These are phyloP conservation scores for Allium cepa DNA, from an alignment of 106 monocot genomes.

Conservation along the genomic window DNA sequence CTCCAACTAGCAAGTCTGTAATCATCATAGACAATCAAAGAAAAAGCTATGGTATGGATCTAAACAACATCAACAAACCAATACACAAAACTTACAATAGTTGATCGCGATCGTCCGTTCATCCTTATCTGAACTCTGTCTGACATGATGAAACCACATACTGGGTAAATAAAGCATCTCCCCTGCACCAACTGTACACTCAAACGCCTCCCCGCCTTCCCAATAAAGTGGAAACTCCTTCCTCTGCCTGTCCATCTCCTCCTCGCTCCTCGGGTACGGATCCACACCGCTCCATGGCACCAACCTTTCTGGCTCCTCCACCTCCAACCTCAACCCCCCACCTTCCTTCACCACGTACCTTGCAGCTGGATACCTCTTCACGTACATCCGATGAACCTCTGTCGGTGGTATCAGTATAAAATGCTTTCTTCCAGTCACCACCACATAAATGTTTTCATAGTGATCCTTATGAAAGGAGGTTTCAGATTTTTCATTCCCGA, in stretches of 20 bases:
- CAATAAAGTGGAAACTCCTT: conserved; percentile 67
- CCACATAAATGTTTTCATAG: conserved; percentile 89
- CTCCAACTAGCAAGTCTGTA: too few relatives aligned
- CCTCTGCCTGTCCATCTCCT: conserved; percentile 22
- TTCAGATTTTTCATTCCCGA: conserved; percentile 58
- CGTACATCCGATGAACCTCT: conserved; percentile 76
- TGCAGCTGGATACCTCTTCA: conserved; percentile 62
- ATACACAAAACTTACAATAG: conserved; percentile 44
- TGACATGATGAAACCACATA: conserved; percentile 99
- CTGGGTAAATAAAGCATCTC: conserved; percentile 96
- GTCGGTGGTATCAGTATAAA: conserved; percentile 87
- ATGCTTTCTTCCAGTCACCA: conserved; percentile 77
- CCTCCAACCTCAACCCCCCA: conserved; percentile 40
- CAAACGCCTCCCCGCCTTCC: conserved; percentile 53
- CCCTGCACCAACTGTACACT: conserved; percentile 66
- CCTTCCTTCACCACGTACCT: conserved; percentile 19
- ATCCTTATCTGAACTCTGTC: conserved; percentile 62
- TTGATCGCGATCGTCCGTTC: conserved; percentile 79
- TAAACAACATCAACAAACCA: not conserved
- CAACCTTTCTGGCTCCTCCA: conserved; percentile 45
- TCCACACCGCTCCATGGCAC: conserved; percentile 96
- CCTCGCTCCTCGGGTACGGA: conserved; percentile 36
- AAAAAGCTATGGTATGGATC: too few relatives aligned
- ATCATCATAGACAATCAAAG: too few relatives aligned
- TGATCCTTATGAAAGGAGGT: conserved; percentile 97